phyloP scores from a whole-genome alignment of 2,329 filamentous ascomycete species.

The Aspergillus pseudoviridinutans region DNA sequence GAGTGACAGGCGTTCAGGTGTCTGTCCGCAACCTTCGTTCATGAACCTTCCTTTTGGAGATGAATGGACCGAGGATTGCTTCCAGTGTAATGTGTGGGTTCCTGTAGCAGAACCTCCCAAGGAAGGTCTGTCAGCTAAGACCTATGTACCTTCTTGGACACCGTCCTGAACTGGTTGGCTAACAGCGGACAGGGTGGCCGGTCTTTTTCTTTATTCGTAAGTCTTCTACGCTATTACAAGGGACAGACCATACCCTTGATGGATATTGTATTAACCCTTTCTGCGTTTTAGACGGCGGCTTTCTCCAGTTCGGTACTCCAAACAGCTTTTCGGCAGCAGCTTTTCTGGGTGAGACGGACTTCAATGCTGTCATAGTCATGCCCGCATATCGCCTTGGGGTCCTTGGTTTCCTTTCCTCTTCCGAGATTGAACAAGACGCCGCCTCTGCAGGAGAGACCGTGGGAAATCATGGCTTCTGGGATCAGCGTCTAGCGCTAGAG shows the following conservation, averaged over 20 bases:
- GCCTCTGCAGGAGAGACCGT: slow-evolving; percentile 31
- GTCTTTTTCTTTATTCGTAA: slow-evolving; percentile 56
- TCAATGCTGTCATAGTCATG: slow-evolving; percentile 50
- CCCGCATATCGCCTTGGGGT: slow-evolving; percentile 56
- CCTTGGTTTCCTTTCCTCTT: slow-evolving; percentile 53
- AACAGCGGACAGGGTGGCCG: slow-evolving; percentile 46
- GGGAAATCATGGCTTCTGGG: slow-evolving; percentile 56
- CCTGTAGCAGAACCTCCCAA: slow-evolving; percentile 45
- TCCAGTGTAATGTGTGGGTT: slow-evolving; percentile 55
- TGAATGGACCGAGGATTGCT: slow-evolving; percentile 50
- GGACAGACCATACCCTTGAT: background rate
- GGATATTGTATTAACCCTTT: background rate
- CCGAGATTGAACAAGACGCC: slow-evolving; percentile 45
- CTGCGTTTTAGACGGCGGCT: slow-evolving; percentile 48
- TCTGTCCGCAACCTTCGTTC: slow-evolving; percentile 51
- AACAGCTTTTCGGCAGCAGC: slow-evolving; percentile 45
- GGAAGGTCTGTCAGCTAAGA: slow-evolving; percentile 19
- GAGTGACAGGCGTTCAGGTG: slow-evolving; percentile 36
- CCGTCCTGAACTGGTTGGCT: background rate
- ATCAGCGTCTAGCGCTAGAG: slow-evolving; percentile 53
- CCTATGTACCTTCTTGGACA: background rate
- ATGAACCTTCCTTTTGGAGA: slow-evolving; percentile 27
- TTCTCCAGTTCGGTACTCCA: slow-evolving; percentile 53
- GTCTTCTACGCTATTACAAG: slow-evolving; percentile 13
- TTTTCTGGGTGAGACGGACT: slow-evolving; percentile 48